Percentiles rank a stretch among this genome's conserved stretches.
These are phyloP conservation scores for Penicillium manginii DNA, from an alignment of 495 filamentous ascomycete genomes.

Conservation along the genomic window DNA sequence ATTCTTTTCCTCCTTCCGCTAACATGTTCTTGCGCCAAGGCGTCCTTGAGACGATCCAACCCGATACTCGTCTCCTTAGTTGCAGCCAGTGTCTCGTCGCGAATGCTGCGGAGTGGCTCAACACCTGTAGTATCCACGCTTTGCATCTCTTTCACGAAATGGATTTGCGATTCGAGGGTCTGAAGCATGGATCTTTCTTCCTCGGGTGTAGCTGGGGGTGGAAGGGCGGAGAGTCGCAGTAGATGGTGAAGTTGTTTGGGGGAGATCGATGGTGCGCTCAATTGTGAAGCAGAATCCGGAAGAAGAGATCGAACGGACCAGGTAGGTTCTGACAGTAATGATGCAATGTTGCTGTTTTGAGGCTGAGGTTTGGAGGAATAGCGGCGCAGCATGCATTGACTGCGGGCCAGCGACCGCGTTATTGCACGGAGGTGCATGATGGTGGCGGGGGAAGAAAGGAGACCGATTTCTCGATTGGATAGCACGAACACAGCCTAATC, in stretches of 20 bases:
- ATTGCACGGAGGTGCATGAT: constrained; percentile 28
- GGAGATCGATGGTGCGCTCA: constrained; percentile 43
- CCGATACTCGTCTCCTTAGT: constrained; percentile 58
- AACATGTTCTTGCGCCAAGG: constrained; percentile 55
- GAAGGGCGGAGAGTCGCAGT: constrained; percentile 86
- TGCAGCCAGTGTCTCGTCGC: constrained; percentile 72
- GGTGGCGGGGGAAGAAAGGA: background rate
- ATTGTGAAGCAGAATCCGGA: constrained; percentile 43
- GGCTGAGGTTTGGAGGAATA: constrained; percentile 36
- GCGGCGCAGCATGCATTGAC: constrained; percentile 15
- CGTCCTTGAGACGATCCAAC: constrained; percentile 53
- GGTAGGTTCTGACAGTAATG: constrained; percentile 69
- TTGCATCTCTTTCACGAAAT: constrained; percentile 86
- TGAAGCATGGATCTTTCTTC: constrained; percentile 68
- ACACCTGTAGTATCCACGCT: constrained; percentile 73
- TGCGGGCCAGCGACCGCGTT: constrained; percentile 17
- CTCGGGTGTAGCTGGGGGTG: constrained; percentile 61
- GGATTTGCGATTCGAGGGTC: constrained; percentile 80
- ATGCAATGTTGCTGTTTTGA: constrained; percentile 42
- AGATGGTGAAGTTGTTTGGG: constrained; percentile 75
- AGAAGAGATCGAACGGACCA: constrained; percentile 89
- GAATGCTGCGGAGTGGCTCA: constrained; percentile 72
- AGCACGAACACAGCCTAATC: too few relatives aligned
- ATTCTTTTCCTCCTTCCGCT: constrained; percentile 55
- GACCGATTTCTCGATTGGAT: too few relatives aligned